Conservation (phyloP, 2,329 filamentous ascomycete species). For the Cladophialophora psammophila region DNA sequence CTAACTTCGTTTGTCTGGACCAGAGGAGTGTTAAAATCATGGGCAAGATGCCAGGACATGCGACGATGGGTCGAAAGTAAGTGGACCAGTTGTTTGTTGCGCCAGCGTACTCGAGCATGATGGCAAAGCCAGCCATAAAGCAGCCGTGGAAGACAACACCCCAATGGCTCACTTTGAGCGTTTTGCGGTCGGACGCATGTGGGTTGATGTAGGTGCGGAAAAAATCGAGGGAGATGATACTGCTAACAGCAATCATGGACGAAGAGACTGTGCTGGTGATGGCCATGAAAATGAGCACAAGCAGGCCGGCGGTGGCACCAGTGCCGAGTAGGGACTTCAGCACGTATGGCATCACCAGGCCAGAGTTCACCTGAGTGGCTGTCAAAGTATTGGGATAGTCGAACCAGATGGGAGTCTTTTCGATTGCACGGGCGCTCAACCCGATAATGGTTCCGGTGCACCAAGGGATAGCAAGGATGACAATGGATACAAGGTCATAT, state of each 20-base stretch:
- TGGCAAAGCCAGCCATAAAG: constrained; percentile 58
- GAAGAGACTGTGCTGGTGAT: constrained; percentile 60
- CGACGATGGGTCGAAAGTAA: constrained; percentile 53
- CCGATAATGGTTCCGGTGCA: constrained; percentile 57
- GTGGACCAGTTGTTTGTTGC: constrained; percentile 58
- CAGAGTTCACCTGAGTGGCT: constrained; percentile 51
- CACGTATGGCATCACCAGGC: constrained; percentile 58
- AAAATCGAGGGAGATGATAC: constrained; percentile 60
- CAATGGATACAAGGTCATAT: constrained; percentile 56
- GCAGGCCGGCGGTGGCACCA: constrained; percentile 53
- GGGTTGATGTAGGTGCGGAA: constrained; percentile 61
- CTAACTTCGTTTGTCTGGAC: constrained; percentile 54
- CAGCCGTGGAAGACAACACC: constrained; percentile 57
- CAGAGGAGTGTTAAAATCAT: constrained; percentile 43
- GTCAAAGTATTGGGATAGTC: constrained; percentile 54
- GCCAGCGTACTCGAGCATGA: constrained; percentile 58
- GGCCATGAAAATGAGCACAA: constrained; percentile 61
- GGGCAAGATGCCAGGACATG: constrained; percentile 56
- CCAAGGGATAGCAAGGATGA: constrained; percentile 59
- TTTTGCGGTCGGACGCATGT: constrained; percentile 51
- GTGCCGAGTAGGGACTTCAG: constrained; percentile 55
- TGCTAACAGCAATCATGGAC: constrained; percentile 60
- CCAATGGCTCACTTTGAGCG: constrained; percentile 56
- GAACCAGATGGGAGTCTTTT: constrained; percentile 56
- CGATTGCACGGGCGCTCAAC: constrained; percentile 54